Evolutionary conservation across 179 eudicot species (phyloP).

Genomic region (Silene coronaria): DNA sequence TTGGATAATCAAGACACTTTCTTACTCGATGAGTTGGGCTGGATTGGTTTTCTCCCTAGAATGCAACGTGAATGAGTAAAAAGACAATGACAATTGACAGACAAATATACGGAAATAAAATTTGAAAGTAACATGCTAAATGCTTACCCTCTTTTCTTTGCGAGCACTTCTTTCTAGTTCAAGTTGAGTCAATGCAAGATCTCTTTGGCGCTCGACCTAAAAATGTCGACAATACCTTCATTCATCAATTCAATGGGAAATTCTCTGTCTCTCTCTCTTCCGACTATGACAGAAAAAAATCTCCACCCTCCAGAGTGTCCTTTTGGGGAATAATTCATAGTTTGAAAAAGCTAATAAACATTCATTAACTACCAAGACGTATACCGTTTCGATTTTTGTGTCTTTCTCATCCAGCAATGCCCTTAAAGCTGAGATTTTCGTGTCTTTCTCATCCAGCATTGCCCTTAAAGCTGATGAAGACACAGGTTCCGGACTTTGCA

Average conservation of each 20-base stretch:
- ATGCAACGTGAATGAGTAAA: slow-evolving; percentile 4
- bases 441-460: slow-evolving; percentile 62
- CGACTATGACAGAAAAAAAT: no score
- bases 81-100: no score
- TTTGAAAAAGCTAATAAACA: no score
- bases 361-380: no score
- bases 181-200: slow-evolving; percentile 63
- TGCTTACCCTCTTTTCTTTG: slow-evolving; percentile 65
- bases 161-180: slow-evolving; percentile 57
- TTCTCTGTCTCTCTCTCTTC: no score
- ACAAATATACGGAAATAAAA: no score
- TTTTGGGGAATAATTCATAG: no score
- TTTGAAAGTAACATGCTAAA: no score
- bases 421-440: no score
- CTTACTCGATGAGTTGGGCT: slow-evolving; percentile 59
- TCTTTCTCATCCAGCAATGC: no score
- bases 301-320: no score
- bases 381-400: no score
- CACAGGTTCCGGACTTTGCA: slow-evolving; percentile 73
- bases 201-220: slow-evolving; percentile 84
- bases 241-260: slow-evolving; percentile 13
- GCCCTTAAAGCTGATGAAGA: slow-evolving; percentile 47
- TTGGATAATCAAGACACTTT: slow-evolving; percentile 58
- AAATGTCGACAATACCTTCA: slow-evolving; percentile 8
- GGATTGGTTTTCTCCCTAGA: slow-evolving; percentile 47